Base-by-base conservation (phyloP, 805 yeast genomes). In the Metschnikowia arizonensis region DNA sequence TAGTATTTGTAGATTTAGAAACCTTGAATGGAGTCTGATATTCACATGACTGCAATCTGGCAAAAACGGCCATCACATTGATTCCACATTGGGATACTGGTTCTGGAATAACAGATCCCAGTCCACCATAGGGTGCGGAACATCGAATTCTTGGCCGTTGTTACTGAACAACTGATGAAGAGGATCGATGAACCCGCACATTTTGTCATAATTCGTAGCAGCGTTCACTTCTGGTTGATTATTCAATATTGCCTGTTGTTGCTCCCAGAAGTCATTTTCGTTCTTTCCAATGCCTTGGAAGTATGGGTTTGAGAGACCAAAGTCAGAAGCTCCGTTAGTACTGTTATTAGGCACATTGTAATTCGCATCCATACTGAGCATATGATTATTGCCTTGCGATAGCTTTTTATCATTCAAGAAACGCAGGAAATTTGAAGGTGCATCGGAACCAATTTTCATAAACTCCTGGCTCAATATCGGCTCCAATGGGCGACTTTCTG, bases 101-200 rank as follows among this genome's bases (percentile, higher is more conserved):
- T 34, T 41, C 32, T 29, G 32, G 40, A 52, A 52, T 39, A 52
- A 34, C 18, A 39, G 40, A n/a, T 46, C 47, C 55, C 55, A 52
- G 23, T 52, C 44, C 32, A 52, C 31, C 37, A 32, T 33, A 11
- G 31, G 38, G 24, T 29, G 36, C 10, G 38, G 45, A 25, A 42
- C 39, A 24, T 34, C 44, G 29, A 48, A 52, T 33, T 53, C 57
- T 10, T 42, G 39, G n/a, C 56, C 56, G 3, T 43, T 42, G 23
- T 50, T 46, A 35, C 49, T 48, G 45, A 53, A 53, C 21, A 53
- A 37, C 40, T 40, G 51, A 29, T 42, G 45, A 12, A 42, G 39
- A 7, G 48, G 51, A 28, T 48, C 45, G 10, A 33, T 33, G 6
- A 17, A 12, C 1, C 3, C 33, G 19, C 24, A 14, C 9, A 18